Evolutionary conservation across 495 filamentous ascomycete genomes (phyloP).

Genomic region (Trichoderma orchidacearum): DNA sequence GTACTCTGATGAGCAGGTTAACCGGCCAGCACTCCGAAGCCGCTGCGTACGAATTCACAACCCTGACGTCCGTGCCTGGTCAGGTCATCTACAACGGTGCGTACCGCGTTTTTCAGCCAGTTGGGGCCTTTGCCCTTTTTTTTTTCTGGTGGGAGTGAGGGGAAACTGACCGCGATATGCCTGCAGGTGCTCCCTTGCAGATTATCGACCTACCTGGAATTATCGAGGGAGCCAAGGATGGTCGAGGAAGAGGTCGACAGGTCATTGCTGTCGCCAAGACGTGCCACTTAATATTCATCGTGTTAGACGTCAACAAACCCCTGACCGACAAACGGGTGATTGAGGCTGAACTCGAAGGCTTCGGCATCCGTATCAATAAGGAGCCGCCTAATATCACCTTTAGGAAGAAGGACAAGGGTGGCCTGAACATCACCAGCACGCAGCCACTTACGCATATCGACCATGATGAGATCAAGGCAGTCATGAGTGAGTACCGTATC

Average conservation of each 20-base stretch:
- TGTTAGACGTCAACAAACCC: slow-evolving; percentile 96
- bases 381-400: slow-evolving; percentile 92
- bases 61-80: slow-evolving; percentile 90
- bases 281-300: slow-evolving; percentile 97
- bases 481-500: slow-evolving; percentile 95
- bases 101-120: slow-evolving; percentile 1
- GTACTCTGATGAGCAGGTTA: slow-evolving; percentile 86
- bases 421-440: slow-evolving; percentile 86
- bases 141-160: neutral
- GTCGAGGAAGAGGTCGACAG: slow-evolving; percentile 93
- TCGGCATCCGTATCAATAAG: slow-evolving; percentile 97
- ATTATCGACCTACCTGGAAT: slow-evolving; percentile 99
- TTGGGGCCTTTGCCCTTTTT: neutral
- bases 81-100: slow-evolving; percentile 85
- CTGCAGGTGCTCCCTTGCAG: slow-evolving; percentile 72
- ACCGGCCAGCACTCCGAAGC: slow-evolving; percentile 96
- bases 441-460: slow-evolving; percentile 85
- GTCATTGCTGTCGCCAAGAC: slow-evolving; percentile 99
- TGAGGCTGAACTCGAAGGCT: slow-evolving; percentile 92
- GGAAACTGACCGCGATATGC: neutral
- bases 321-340: slow-evolving; percentile 94
- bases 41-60: slow-evolving; percentile 97
- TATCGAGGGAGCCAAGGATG: slow-evolving; percentile 96
- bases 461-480: slow-evolving; percentile 90
- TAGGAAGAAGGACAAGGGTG: slow-evolving; percentile 98